Conservation (phyloP, 306 rosid species). For the Pterocarpus macrocarpus region DNA sequence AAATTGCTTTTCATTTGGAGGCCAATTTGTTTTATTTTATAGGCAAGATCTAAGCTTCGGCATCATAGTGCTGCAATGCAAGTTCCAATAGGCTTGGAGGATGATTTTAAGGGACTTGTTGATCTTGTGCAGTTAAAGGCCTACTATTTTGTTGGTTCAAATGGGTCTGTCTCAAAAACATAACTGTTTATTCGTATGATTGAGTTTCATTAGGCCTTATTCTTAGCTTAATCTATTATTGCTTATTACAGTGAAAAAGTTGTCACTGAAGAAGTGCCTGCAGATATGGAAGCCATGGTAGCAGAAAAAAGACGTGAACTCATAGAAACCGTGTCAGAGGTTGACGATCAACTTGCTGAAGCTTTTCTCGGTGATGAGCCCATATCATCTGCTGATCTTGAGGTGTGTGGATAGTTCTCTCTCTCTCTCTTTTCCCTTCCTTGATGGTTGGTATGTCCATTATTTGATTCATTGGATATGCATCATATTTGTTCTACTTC, state of each 20-base stretch:
- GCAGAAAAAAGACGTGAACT: conserved; percentile 92
- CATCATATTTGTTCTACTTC: conserved; percentile 27
- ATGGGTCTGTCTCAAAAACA: conserved; percentile 70
- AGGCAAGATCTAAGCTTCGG: conserved; percentile 97
- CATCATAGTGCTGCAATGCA: conserved; percentile 98
- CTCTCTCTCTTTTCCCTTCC: neutral
- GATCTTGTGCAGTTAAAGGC: conserved; percentile 96
- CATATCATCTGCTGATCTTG: conserved; percentile 82
- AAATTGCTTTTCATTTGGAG: conserved; percentile 8
- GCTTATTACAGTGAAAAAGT: conserved; percentile 72
- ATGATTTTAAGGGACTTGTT: conserved; percentile 86
- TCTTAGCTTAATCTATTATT: conserved; percentile 36
- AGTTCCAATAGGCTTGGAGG: conserved; percentile 98
- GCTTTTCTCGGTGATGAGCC: conserved; percentile 88
- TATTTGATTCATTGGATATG: conserved; percentile 30
- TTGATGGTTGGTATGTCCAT: neutral
- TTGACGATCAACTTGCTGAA: conserved; percentile 97
- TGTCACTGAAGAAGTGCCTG: conserved; percentile 77
- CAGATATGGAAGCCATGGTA: conserved; percentile 80
- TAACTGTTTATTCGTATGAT: conserved; percentile 2
- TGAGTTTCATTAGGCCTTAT: neutral
- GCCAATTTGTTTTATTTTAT: conserved; percentile 45
- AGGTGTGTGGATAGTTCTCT: conserved; percentile 58
- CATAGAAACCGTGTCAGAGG: conserved; percentile 91
- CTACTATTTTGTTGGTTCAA: conserved; percentile 81